phyloP scores from a whole-genome alignment of 345 rosid genomes.

The Gossypioides kirkii region DNA sequence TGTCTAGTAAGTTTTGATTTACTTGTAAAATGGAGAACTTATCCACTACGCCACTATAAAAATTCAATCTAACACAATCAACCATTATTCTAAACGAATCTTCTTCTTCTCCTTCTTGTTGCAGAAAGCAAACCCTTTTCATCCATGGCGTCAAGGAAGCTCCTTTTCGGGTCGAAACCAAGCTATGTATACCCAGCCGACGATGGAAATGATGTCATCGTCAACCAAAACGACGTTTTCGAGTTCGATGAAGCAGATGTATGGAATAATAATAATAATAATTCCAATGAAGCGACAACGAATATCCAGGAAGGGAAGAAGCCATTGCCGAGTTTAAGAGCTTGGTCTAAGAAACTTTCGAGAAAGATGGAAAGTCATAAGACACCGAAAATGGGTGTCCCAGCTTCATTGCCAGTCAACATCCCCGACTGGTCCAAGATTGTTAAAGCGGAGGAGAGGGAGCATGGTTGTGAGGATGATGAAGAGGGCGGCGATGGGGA shows the following conservation, averaged over 20 bases:
- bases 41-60: constrained; percentile 36
- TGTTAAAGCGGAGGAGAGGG: constrained; percentile 36
- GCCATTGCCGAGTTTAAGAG: constrained; percentile 31
- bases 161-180: constrained; percentile 31
- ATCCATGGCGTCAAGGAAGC: constrained; percentile 49
- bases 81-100: neutral
- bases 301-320: constrained; percentile 29
- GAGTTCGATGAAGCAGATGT: constrained; percentile 65
- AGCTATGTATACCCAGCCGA: constrained; percentile 37
- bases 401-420: constrained; percentile 64
- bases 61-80: neutral
- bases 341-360: constrained; percentile 27
- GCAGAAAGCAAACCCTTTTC: neutral
- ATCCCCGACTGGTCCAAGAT: constrained; percentile 85
- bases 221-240: constrained; percentile 15
- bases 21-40: constrained; percentile 21
- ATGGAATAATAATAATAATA: constrained; percentile 16
- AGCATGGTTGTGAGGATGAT: constrained; percentile 23
- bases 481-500: constrained; percentile 8
- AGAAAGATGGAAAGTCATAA: constrained; percentile 22
- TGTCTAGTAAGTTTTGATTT: neutral
- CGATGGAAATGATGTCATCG: neutral
- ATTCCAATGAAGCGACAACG: constrained; percentile 8
- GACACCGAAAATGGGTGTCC: neutral
- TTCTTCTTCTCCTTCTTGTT: neutral